Base-by-base conservation (phyloP, 2,329 filamentous ascomycete species). In the Alternaria sp. region DNA sequence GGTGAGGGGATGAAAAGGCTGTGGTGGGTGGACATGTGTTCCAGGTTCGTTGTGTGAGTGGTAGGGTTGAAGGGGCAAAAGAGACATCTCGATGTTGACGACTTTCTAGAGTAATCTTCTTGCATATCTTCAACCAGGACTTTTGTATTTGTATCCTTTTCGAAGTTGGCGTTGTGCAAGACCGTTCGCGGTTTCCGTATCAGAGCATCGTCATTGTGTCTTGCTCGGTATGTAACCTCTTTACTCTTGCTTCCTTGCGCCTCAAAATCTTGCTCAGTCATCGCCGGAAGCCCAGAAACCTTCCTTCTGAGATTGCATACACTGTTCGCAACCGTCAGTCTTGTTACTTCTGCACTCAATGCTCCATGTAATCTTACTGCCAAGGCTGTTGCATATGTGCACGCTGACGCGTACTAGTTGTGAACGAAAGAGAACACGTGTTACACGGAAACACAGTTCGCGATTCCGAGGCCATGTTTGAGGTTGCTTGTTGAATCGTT, bases 371-470 rank as follows among this genome's bases (percentile, higher is more conserved):
- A 13, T 31, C 31, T 45, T 53, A 53, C 54, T 56, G 54, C 54
- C 54, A 56, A 11, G 48, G 26, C 14, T 23, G 28, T 6, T 29
- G 40, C 54, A 56, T 56, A 7, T 56, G 54, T 37, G 33, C 37
- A n/a, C 54, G 34, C 33, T 56, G 54, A 17, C 33, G 21, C 14
- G 8, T 24, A 17, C 48, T 56, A 13, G 23, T 45, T 9, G 41
- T 24, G 9, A 40, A 56, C 23, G 40, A 45, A 45, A 56, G 39
- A 17, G 40, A 56, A 37, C 48, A 53, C 10, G 48, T 29, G 26
- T 53, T 52, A 6, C 54, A 56, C 10, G 48, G 54, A 26, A 56
- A 56, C 4, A 13, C 21, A 29, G 39, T 56, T 26, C 48, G 48
- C 10, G 10, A 3, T 14, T 24, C 54, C 8, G 40, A 33, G 21